Evolutionary conservation across 345 rosid species (phyloP), one percentile per base, ranked within the genome.

Genomic region (Cardamine chenopodiifolia): DNA sequence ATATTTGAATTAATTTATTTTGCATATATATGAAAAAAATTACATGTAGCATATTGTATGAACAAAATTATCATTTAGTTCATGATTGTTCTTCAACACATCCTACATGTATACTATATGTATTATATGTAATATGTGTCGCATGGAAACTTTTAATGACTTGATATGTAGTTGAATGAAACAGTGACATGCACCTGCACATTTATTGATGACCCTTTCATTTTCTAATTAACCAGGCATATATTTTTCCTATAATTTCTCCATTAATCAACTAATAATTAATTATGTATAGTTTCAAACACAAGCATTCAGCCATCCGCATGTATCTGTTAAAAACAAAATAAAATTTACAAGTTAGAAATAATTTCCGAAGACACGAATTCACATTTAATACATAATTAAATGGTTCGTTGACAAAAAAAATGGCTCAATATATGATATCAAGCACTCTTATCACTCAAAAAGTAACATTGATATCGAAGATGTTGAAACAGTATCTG

Each of bases 401-500:
- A 45, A 49, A 59, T 49, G 35, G 47, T 50, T 67, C 62, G 74
- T 68, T 68, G 57, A 68, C 61, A 59, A 67, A 31, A 28, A 32
- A 62, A 32, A n/a, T n/a, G 37, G 40, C 4, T 74, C 14, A 23
- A 66, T 57, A 10, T 58, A 58, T 58, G 66, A 65, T 66, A 67
- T 57, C 73, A 68, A 50, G 52, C 63, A 52, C 56, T 37, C 68
- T 59, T 60, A 68, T 60, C 63, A 61, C 69, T 26, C 14, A 5
- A 75, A 75, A 75, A 52, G 49, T 53, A 37, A 66, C 37, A 67
- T 6, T 48, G 87, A 71, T 71, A 82, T 90, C 54, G 81, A 78
- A 71, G 92, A 90, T 66, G 66, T 77, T 47, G 97, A 92, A 67
- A 71, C 71, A 15, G 29, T 74, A 35, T 89, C 97, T 52, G 96